These are phyloP conservation scores for Yamadazyma atlantica DNA, from an alignment of 1,139 yeast genomes.

Conservation along the genomic window DNA sequence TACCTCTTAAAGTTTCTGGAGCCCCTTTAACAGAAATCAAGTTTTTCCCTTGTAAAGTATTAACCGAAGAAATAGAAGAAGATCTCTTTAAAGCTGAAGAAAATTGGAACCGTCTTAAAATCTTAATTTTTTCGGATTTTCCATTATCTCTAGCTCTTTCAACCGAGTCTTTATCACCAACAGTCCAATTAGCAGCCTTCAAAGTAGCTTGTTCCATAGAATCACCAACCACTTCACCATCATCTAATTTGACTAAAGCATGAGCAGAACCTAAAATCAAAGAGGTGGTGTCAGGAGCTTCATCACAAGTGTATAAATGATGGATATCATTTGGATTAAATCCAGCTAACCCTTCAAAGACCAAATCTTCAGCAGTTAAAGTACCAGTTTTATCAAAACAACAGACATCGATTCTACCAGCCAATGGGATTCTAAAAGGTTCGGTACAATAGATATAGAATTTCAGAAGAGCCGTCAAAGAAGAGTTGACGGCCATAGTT, in stretches of 20 bases:
- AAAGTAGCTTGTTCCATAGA: constrained; percentile 98
- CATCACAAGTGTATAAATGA: constrained; percentile 56
- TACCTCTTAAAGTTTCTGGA: constrained; percentile 90
- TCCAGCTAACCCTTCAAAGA: constrained; percentile 95
- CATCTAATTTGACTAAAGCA: constrained; percentile 89
- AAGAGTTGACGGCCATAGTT: constrained; percentile 95
- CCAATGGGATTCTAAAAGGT: constrained; percentile 96
- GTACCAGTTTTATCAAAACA: constrained; percentile 99
- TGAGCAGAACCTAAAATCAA: constrained; percentile 92
- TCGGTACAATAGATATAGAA: constrained; percentile 94
- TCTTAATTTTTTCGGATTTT: constrained; percentile 58
- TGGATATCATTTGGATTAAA: constrained; percentile 55
- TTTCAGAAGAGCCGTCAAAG: constrained; percentile 84
- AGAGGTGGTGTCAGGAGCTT: constrained; percentile 65
- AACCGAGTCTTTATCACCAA: constrained; percentile 71
- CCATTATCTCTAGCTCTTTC: constrained; percentile 39
- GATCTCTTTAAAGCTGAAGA: constrained; percentile 95
- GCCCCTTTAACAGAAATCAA: constrained; percentile 97
- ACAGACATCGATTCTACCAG: constrained; percentile 97
- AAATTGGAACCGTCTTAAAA: constrained; percentile 93
- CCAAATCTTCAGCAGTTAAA: constrained; percentile 93
- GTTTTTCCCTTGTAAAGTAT: constrained; percentile 49
- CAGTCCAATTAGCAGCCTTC: constrained; percentile 83
- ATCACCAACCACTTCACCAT: constrained; percentile 97
- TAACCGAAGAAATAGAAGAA: constrained; percentile 74